Evolutionary conservation across 176 grass and related monocot genomes (phyloP).

Genomic region (Triticum aestivum): IWGSC_CS_RefSeq_v2.1 NC_057813.1:584796817-584797316

Average conservation of each 20-base stretch:
- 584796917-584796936: background rate
- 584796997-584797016: background rate
- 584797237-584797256: constrained; percentile 10
- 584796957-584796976: background rate
- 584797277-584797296: background rate
- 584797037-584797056: background rate
- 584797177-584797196: constrained; percentile 2
- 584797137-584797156: constrained; percentile 3
- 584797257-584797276: background rate
- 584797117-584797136: background rate
- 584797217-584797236: background rate
- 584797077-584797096: background rate
- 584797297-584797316: background rate
- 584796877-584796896: background rate
- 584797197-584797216: constrained; percentile 16
- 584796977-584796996: background rate
- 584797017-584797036: background rate
- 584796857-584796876: background rate
- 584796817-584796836: background rate
- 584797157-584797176: background rate
- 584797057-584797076: background rate
- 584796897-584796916: constrained; percentile 7
- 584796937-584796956: background rate
- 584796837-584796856: background rate
- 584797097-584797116: constrained; percentile 5